Evolutionary conservation across 208 protist genomes (phyloP).

Genomic region (Crithidia bombi): DNA sequence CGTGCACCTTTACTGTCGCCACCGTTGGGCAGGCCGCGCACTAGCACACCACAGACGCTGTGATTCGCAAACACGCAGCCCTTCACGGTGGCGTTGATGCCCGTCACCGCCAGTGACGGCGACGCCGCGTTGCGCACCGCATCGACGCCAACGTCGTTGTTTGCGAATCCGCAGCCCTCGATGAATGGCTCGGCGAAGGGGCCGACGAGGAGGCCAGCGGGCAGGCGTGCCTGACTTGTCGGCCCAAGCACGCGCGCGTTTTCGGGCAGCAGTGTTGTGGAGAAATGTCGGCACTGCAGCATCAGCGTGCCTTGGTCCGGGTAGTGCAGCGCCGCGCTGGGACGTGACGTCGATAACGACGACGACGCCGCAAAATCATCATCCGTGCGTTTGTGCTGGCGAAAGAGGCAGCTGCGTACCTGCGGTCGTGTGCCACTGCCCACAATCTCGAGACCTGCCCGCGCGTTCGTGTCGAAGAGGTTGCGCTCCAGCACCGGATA

Average conservation of each 20-base stretch:
- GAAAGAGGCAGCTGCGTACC: slow-evolving; percentile 69
- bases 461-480: slow-evolving; percentile 74
- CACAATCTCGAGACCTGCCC: slow-evolving; percentile 71
- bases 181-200: slow-evolving; percentile 43
- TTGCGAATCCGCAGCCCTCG: slow-evolving; percentile 58
- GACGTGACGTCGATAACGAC: neutral
- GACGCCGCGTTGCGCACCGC: slow-evolving; percentile 40
- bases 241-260: slow-evolving; percentile 43
- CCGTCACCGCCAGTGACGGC: slow-evolving; percentile 11
- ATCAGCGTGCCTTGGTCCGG: slow-evolving; percentile 40
- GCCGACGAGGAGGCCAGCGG: slow-evolving; percentile 58
- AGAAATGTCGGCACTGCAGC: slow-evolving; percentile 40
- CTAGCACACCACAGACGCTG: slow-evolving; percentile 56
- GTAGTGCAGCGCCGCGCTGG: slow-evolving; percentile 8
- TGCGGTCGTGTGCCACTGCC: slow-evolving; percentile 51
- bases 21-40: slow-evolving; percentile 36
- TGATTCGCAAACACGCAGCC: slow-evolving; percentile 41
- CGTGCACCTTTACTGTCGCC: neutral
- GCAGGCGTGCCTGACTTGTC: slow-evolving; percentile 35
- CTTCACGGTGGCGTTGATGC: slow-evolving; percentile 27
- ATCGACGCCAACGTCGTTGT: slow-evolving; percentile 83
- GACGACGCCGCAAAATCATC: neutral
- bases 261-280: slow-evolving; percentile 39
- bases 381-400: slow-evolving; percentile 29
- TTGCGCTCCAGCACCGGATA: slow-evolving; percentile 60